Base-by-base conservation (phyloP, 2,329 filamentous ascomycete species). In the Alternaria consortialis region DNA sequence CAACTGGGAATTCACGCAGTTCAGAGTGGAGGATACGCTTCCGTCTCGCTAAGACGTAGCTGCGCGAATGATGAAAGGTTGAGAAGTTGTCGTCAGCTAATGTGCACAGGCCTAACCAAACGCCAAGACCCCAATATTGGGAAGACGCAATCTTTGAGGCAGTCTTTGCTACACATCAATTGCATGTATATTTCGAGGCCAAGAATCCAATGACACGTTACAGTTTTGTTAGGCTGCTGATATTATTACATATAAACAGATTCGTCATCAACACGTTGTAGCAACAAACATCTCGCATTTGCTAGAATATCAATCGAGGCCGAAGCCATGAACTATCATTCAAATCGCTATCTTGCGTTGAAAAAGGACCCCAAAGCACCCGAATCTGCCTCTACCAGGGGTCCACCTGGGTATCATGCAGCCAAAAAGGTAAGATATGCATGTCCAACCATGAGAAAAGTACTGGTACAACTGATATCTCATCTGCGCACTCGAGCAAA, bases 321-420 rank as follows among this genome's bases (percentile, higher is more conserved):
- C 42, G 40, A 46, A 61, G 58, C 48, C 51, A 37, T 40, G 54
- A 60, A 50, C 56, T 55, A 56, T 52, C 36, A 40, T 44, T 36
- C 29, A 32, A 51, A 47, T 44, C 50, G 39, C 39, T 43, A 53
- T 54, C 29, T 55, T 54, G 34, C 56, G 58, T 37, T 13, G 58
- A 63, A 50, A 13, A 58, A n/a, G 17, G 32, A 55, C 34, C 27
- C 53, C 34, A 64, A 54, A 52, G 43, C 54, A 60, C 17, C 44
- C 39, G 53, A 8, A 25, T 36, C 51, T 54, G 50, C 32, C 51
- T 47, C 48, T 44, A 66, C 65, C 62, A 61, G 59, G 48, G 51
- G 47, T 57, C 53, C 39, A 54, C 62, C 60, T 48, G 70, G 74
- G 69, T 77, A 77, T 75, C 71, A 70, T 71, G 69, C 69, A 72